phyloP scores from a whole-genome alignment of 2,329 filamentous ascomycete genomes.

The Rutstroemia sp. region DNA sequence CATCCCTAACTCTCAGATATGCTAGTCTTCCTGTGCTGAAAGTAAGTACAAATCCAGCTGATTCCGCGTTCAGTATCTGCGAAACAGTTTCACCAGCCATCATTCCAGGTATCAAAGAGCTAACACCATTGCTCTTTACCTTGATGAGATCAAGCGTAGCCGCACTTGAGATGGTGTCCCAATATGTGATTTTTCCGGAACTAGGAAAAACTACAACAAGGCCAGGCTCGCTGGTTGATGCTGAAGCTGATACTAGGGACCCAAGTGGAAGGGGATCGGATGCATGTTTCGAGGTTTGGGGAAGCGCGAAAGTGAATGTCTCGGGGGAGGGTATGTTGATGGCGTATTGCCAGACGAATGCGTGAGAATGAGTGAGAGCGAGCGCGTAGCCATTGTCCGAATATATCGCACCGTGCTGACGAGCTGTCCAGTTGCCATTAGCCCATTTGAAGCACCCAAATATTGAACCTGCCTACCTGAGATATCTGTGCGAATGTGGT shows the following conservation, averaged over 20 bases:
- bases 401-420: constrained; percentile 59
- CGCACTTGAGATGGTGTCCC: constrained; percentile 89
- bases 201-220: constrained; percentile 79
- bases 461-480: constrained; percentile 45
- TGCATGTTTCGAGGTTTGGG: constrained; percentile 58
- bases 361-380: constrained; percentile 71
- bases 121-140: constrained; percentile 73
- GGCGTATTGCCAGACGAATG: constrained; percentile 86
- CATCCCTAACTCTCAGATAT: constrained; percentile 78
- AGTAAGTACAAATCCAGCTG: constrained; percentile 74
- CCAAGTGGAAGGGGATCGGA: constrained; percentile 74
- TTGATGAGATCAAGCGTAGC: constrained; percentile 70
- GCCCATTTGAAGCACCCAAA: constrained; percentile 7
- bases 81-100: constrained; percentile 71
- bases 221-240: constrained; percentile 72
- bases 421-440: constrained; percentile 36
- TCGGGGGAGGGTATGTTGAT: constrained; percentile 61
- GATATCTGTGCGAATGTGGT: constrained; percentile 61
- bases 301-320: constrained; percentile 73
- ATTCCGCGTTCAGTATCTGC: constrained; percentile 74
- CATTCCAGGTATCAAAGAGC: constrained; percentile 66
- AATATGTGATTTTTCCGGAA: constrained; percentile 82
- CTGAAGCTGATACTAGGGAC: constrained; percentile 71
- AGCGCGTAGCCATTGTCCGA: constrained; percentile 67
- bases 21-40: constrained; percentile 82